phyloP scores from a whole-genome alignment of 768 basidiomycete genomes.

The Stropharia rugosoannulata region DNA sequence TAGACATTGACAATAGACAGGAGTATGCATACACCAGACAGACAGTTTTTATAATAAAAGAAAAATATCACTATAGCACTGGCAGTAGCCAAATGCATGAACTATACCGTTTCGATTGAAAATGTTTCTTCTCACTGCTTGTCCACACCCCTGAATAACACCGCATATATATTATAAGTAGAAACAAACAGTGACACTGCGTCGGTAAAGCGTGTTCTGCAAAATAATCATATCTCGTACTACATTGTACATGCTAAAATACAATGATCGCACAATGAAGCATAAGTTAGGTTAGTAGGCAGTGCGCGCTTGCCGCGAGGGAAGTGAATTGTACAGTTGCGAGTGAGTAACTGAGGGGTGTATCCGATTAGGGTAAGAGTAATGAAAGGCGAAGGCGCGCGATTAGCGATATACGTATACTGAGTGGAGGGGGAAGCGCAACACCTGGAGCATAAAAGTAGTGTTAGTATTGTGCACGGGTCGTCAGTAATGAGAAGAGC shows the following conservation, averaged over 20 bases:
- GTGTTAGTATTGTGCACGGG: background rate
- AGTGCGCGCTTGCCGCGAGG: background rate
- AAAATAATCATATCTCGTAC: conserved; percentile 8
- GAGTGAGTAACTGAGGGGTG: no score
- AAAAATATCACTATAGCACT: no score
- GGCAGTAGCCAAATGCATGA: no score
- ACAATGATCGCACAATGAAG: conserved; percentile 24
- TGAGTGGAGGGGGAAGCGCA: background rate
- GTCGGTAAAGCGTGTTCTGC: conserved; percentile 8
- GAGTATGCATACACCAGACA: no score
- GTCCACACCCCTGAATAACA: background rate
- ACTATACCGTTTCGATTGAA: no score
- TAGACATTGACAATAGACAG: no score
- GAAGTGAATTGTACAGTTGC: background rate
- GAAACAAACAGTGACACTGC: conserved; percentile 1
- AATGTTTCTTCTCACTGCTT: no score
- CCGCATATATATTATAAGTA: background rate
- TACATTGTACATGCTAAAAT: conserved; percentile 30
- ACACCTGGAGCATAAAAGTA: background rate
- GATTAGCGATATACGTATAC: background rate
- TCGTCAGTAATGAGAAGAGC: no score
- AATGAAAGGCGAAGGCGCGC: background rate
- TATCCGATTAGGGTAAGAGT: conserved; percentile 2
- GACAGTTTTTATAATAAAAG: no score
- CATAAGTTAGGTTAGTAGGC: conserved; percentile 13